These are phyloP conservation scores for Microcera coccophila DNA, from an alignment of 2,329 filamentous ascomycete genomes.

Conservation along the genomic window DNA sequence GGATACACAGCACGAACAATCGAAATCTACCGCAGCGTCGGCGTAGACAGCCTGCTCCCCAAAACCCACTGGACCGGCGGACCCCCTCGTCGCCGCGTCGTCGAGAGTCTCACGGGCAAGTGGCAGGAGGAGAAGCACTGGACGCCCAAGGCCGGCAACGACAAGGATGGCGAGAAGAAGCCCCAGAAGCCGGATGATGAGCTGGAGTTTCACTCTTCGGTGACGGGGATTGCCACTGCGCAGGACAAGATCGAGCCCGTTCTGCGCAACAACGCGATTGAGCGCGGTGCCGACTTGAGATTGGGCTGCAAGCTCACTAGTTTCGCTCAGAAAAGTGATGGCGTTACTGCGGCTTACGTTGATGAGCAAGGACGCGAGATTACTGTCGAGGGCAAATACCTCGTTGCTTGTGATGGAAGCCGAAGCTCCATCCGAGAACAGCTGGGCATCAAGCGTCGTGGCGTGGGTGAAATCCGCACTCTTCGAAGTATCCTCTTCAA, in stretches of 20 bases:
- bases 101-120: conserved; percentile 20
- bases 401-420: conserved; percentile 38
- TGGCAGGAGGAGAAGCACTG: conserved; percentile 21
- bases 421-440: conserved; percentile 24
- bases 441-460: conserved; percentile 27
- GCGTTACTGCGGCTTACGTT: conserved; percentile 5
- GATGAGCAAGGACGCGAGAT: conserved; percentile 7
- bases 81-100: conserved; percentile 17
- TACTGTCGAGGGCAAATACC: conserved; percentile 31
- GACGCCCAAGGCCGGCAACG: conserved; percentile 14
- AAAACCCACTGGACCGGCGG: conserved; percentile 14
- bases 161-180: conserved; percentile 1
- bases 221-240: conserved; percentile 28
- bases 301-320: conserved; percentile 31
- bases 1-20: conserved; percentile 37
- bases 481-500: conserved; percentile 35
- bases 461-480: conserved; percentile 28
- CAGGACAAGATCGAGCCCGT: conserved; percentile 41
- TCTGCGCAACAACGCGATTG: conserved; percentile 29
- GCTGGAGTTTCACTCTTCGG: conserved; percentile 9
- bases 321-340: conserved; percentile 19
- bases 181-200: neutral
- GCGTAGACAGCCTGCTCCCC: conserved; percentile 16
- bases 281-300: conserved; percentile 33
- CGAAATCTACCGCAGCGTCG: conserved; percentile 33